Evolutionary conservation across 768 basidiomycete species (phyloP), one percentile per base, ranked within the genome.

Genomic region (Russula earlei): DNA sequence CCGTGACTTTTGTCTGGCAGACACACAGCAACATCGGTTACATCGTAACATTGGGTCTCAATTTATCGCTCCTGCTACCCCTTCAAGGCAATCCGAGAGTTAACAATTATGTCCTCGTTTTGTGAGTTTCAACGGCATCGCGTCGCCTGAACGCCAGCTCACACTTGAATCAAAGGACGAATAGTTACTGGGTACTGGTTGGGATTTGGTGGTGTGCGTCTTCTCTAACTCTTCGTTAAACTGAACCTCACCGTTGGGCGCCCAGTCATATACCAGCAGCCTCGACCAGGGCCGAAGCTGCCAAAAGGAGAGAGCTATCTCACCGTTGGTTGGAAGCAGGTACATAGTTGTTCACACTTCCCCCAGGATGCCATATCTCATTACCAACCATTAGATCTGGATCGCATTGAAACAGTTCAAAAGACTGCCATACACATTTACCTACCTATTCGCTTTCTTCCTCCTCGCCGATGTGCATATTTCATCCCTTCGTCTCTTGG

Each of bases 151-250:
- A 11, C 9, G 1, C 14, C 27, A 7, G 15, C 37, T 54, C 15
- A 47, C 15, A 47, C 20, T 15, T 14, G 14, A 24, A 38, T 33
- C 9, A 22, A 54, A 87, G 85, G 22, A 83, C 80, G 14, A 90
- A 83, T 55, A 75, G 72, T 0, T 88, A 89, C 60, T 85, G 85
- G 88, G 85, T 93, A 11, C 44, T 91, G 0, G 74, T 76, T 9
- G 90, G 89, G 8, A 81, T 91, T 47, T 92, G 91, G 82, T 94
- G 91, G 91, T 90, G 87, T 89, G 70, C 46, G 84, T 69, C 1
- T 37, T 47, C 20, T 11, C 41, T 36, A 24, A 12, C 20, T 15
- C 5, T 34, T 8, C 8, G 2, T n/a, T n/a, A 1, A 17, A 34
- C 46, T 17, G 5, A 27, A 38, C 46, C 22, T 40, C 19, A 42